Evolutionary conservation across 768 basidiomycete species (phyloP), one percentile per base, ranked within the genome.

Genomic region (Pleurotus salmoneostramineus): DNA sequence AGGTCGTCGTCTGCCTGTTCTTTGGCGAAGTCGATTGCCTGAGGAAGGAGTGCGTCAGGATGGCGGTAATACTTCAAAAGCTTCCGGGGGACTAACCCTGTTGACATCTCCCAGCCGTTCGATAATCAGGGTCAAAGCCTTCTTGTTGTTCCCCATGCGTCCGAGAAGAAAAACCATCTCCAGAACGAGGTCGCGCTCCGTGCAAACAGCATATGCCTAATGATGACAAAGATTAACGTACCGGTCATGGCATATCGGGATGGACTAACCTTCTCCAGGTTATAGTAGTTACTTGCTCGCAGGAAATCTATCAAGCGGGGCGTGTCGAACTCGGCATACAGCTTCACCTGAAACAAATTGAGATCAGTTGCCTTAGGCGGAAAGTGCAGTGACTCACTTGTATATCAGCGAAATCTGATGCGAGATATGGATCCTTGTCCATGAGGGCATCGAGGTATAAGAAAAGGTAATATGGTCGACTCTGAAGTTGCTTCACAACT

Each of bases 101-200:
- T 94, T 82, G 0, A 98, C 97, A 65, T 98, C 95, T 0, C 90
- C 94, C 4, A 98, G 76, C 12, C 94, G 82, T 68, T 98, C 95
- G 58, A 99, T 98, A 63, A 99, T 98, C 15, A 99, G 82, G 59
- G 85, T 90, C 60, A 99, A 71, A 1, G 96, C 97, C 64, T 93
- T 82, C 77, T 95, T 96, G 71, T 97, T 97, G 71, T 98, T 93
- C 6, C 97, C 97, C 95, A 98, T 98, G 32, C 93, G 84, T 0
- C 96, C 97, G 0, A 98, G 84, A 0, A 98, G 79, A 74, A 96
- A 99, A 14, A 99, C 96, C 93, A 97, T 96, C 73, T 98, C 97
- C 0, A 85, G 85, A 0, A 99, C 95, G 32, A 94, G 78, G 66
- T 95, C 94, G 17, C 87, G 84, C 52, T 86, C 84, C 65, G 87